Evolutionary conservation across 2,329 filamentous ascomycete species (phyloP), one percentile per base, ranked within the genome.

Genomic region (Ascocoryne sarcoides): DNA sequence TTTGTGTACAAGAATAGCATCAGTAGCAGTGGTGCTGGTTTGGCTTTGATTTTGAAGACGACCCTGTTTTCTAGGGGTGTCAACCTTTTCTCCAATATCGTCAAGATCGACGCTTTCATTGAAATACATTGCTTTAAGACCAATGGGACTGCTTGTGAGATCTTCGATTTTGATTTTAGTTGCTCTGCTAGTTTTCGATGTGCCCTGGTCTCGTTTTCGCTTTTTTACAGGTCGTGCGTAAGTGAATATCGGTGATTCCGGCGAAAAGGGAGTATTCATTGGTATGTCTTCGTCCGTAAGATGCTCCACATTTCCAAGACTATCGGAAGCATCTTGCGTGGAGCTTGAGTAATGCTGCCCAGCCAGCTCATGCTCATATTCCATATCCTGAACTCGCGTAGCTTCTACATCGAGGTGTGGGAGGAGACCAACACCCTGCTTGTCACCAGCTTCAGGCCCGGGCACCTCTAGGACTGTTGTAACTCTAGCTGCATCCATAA

Each of bases 101-200:
- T 62, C 60, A 9, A 62, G 49, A 42, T 62, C 60, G 17, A 62
- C 49, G 36, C 57, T 61, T 8, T 61, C 58, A 14, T 40, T 42
- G 4, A 32, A 36, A 20, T 43, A 37, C n/a, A 52, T 33, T 10
- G 32, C 40, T 5, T 45, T 39, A n/a, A 53, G 39, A 10, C 43
- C 45, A 21, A 54, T 45, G 8, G 58, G 58, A 37, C 57, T 60
- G 35, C 56, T 59, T 16, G 43, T 40, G 17, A 52, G 41, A 0
- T 23, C 23, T 35, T 61, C 58, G 21, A 45, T 20, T 29, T 60
- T 61, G 10, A 59, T 36, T 36, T 50, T 53, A 4, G 48, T 28
- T 29, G 32, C 10, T 3, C 23, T 21, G 7, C n/a, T 31, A 14
- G 9, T 12, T 3, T 19, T 10, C 3, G 15, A 4, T 10, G 26